Percentiles rank a stretch among this genome's conserved stretches.
Conservation (phyloP, 1,284 basidiomycete species). For the Leccinum griseonigrum region DNA sequence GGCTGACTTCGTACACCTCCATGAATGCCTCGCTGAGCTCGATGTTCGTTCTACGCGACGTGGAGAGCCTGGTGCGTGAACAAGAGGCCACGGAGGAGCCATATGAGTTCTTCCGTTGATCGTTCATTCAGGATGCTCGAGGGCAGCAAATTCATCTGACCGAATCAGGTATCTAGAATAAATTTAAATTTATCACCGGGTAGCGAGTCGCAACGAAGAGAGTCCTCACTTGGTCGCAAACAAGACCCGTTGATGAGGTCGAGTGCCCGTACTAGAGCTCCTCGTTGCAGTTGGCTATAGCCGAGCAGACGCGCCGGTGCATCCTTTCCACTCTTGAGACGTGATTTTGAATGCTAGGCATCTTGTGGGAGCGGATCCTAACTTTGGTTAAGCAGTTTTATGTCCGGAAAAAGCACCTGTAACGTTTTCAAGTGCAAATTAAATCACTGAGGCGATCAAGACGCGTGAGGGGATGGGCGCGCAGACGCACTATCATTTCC, state of each 20-base stretch:
- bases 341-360: no score
- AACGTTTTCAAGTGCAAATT: no score
- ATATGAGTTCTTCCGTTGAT: constrained; percentile 87
- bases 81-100: constrained; percentile 86
- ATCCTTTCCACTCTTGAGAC: no score
- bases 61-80: constrained; percentile 90
- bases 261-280: constrained; percentile 10
- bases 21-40: constrained; percentile 81
- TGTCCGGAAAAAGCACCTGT: no score
- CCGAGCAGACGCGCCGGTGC: no score
- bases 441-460: no score
- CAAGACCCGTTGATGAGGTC: constrained; percentile 25
- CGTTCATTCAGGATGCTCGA: constrained; percentile 89
- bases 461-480: no score
- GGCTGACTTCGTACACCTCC: constrained; percentile 78
- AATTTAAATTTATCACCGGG: neutral
- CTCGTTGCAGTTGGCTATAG: constrained; percentile 11
- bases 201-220: neutral
- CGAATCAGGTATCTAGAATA: constrained; percentile 64
- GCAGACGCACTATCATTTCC: no score
- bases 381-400: no score
- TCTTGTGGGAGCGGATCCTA: no score
- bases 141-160: constrained; percentile 67
- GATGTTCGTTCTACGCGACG: constrained; percentile 60
- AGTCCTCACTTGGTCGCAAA: constrained; percentile 31